Percentiles rank a stretch among this genome's conserved stretches.
These are phyloP conservation scores for Hypsizygus marmoreus DNA, from an alignment of 768 basidiomycete genomes.

Conservation along the genomic window DNA sequence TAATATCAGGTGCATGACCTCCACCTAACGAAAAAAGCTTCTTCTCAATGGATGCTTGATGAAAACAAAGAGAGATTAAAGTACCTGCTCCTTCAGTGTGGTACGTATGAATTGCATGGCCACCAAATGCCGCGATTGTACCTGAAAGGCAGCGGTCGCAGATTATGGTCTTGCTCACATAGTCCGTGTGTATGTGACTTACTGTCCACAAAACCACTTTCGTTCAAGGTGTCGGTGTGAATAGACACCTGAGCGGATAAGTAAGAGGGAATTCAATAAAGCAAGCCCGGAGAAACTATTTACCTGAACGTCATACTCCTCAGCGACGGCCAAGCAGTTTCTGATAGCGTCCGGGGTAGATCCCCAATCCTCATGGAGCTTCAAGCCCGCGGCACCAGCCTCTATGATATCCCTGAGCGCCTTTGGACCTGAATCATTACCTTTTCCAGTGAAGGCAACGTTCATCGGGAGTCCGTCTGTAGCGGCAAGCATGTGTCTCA, in stretches of 20 bases:
- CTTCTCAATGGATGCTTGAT: neutral
- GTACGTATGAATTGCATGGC: constrained; percentile 94
- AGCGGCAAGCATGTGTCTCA: constrained; percentile 88
- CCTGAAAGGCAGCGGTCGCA: constrained; percentile 45
- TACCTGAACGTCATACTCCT: constrained; percentile 94
- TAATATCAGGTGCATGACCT: constrained; percentile 97
- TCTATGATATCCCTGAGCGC: constrained; percentile 49
- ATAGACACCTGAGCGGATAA: constrained; percentile 72
- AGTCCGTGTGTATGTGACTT: constrained; percentile 22
- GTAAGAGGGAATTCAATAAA: neutral
- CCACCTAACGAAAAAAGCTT: constrained; percentile 59
- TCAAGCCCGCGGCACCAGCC: constrained; percentile 58
- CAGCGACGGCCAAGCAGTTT: constrained; percentile 77
- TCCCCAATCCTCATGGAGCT: constrained; percentile 99
- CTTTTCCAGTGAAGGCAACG: constrained; percentile 95
- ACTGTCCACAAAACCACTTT: constrained; percentile 97
- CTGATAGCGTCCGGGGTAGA: constrained; percentile 81
- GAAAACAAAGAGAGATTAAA: constrained; percentile 1
- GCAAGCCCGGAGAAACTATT: constrained; percentile 13
- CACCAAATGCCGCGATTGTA: constrained; percentile 88
- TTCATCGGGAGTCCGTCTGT: constrained; percentile 91
- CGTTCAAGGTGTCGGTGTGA: constrained; percentile 96
- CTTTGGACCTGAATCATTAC: constrained; percentile 80
- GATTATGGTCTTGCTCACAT: constrained; percentile 1
- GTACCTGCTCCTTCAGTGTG: constrained; percentile 94